These are phyloP conservation scores for Maudiozyma saulgeensis DNA, from an alignment of 805 yeast genomes.

Conservation along the genomic window DNA sequence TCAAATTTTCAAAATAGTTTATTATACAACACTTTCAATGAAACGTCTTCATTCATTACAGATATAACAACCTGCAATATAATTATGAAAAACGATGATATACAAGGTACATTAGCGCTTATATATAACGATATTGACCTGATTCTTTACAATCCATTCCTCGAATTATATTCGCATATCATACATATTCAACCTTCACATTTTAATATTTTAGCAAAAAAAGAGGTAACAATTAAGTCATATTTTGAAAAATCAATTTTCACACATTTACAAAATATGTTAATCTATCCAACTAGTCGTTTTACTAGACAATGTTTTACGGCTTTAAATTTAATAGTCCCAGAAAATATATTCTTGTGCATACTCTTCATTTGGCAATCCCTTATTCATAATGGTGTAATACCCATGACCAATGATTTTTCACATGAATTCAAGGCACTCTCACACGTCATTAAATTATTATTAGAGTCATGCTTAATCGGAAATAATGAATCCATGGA, in stretches of 20 bases:
- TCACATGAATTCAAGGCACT: slow-evolving; percentile 4
- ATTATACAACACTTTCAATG: neutral
- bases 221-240: neutral
- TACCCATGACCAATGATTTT: neutral
- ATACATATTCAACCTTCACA: neutral
- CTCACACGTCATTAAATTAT: neutral
- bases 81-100: slow-evolving; percentile 16
- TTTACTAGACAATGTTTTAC: slow-evolving; percentile 12
- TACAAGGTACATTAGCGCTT: slow-evolving; percentile 25
- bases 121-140: slow-evolving; percentile 23
- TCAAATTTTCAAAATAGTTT: slow-evolving; percentile 4
- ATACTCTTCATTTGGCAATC: slow-evolving; percentile 19
- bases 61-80: neutral
- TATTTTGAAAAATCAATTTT: neutral
- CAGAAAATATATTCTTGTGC: slow-evolving; percentile 8
- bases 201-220: neutral
- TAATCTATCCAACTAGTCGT: slow-evolving; percentile 7
- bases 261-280: neutral
- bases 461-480: neutral
- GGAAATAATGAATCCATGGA: neutral
- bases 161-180: slow-evolving; percentile 21
- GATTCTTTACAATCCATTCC: slow-evolving; percentile 26
- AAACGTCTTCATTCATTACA: neutral
- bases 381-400: slow-evolving; percentile 4
- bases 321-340: slow-evolving; percentile 15